Conservation (phyloP, 768 basidiomycete genomes). For the Mycena alexandri region DNA sequence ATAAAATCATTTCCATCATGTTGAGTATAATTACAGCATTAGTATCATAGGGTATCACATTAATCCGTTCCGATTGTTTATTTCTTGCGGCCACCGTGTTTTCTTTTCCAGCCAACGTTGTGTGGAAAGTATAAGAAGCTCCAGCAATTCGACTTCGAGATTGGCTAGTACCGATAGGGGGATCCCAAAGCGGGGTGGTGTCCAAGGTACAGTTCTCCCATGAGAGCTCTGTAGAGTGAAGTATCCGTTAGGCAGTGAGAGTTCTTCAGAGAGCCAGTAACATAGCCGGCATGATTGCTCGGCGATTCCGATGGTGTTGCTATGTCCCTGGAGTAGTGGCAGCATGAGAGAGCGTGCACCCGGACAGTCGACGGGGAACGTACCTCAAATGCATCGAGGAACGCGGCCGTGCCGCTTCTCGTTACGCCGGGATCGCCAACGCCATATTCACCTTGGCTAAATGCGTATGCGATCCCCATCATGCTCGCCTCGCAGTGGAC, state of each 20-base stretch:
- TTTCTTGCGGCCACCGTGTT: neutral
- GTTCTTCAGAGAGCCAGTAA: constrained; percentile 26
- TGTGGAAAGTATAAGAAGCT: constrained; percentile 14
- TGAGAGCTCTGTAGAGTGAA: constrained; percentile 7
- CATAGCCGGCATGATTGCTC: constrained; percentile 21
- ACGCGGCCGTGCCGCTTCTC: neutral
- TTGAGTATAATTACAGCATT: too few species aligned
- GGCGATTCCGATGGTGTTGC: constrained; percentile 18
- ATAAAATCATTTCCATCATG: too few species aligned
- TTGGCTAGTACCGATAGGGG: constrained; percentile 7
- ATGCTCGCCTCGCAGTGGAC: constrained; percentile 24
- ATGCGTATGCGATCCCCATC: constrained; percentile 26
- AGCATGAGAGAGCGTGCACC: neutral
- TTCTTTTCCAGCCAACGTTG: constrained; percentile 18
- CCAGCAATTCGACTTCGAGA: constrained; percentile 19
- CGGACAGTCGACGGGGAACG: too few species aligned
- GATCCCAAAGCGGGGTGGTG: constrained; percentile 25
- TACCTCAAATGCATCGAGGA: constrained; percentile 24
- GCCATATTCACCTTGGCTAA: neutral
- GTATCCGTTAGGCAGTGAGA: constrained; percentile 8
- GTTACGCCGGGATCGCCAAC: neutral
- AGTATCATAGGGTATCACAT: too few species aligned
- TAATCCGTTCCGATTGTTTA: neutral
- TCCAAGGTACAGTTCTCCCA: constrained; percentile 19
- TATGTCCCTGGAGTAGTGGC: constrained; percentile 4